Conservation (phyloP, 345 rosid genomes). For the Sisymbrium altissimum region DNA sequence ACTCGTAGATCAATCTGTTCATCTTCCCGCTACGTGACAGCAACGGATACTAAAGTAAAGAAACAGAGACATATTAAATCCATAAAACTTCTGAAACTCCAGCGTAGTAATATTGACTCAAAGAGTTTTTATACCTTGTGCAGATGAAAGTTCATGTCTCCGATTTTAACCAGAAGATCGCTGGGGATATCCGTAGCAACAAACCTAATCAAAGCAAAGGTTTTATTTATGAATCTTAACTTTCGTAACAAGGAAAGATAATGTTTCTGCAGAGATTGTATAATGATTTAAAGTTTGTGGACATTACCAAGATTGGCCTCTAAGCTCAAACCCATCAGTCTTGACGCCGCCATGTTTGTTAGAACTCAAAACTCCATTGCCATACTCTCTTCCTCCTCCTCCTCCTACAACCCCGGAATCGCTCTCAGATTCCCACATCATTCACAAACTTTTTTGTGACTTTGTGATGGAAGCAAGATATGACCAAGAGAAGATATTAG, state of each 20-base stretch:
- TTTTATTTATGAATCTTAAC: constrained; percentile 1
- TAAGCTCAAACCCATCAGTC: constrained; percentile 83
- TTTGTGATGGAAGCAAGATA: not conserved
- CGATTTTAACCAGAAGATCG: constrained; percentile 72
- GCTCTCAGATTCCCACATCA: constrained; percentile 92
- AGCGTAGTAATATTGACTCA: not conserved
- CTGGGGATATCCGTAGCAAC: constrained; percentile 94
- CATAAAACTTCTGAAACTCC: not conserved
- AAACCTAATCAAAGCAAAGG: constrained; percentile 45
- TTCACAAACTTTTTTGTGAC: not conserved
- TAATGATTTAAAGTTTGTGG: not conserved
- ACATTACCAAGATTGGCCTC: constrained; percentile 82
- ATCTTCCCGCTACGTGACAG: constrained; percentile 92
- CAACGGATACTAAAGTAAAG: constrained; percentile 65
- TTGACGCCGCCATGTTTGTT: constrained; percentile 63
- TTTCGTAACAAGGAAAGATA: constrained; percentile 12
- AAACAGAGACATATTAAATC: not conserved
- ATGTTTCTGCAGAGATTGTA: not conserved
- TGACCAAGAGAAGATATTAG: constrained; percentile 9
- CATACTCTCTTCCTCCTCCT: constrained; percentile 58
- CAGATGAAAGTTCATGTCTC: constrained; percentile 70
- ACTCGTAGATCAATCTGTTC: constrained; percentile 79
- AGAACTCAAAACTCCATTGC: constrained; percentile 64
- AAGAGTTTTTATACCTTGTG: constrained; percentile 65
- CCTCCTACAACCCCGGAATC: constrained; percentile 40